phyloP scores from a whole-genome alignment of 2,329 filamentous ascomycete species.

The Pseudogymnoascus sp. region DNA sequence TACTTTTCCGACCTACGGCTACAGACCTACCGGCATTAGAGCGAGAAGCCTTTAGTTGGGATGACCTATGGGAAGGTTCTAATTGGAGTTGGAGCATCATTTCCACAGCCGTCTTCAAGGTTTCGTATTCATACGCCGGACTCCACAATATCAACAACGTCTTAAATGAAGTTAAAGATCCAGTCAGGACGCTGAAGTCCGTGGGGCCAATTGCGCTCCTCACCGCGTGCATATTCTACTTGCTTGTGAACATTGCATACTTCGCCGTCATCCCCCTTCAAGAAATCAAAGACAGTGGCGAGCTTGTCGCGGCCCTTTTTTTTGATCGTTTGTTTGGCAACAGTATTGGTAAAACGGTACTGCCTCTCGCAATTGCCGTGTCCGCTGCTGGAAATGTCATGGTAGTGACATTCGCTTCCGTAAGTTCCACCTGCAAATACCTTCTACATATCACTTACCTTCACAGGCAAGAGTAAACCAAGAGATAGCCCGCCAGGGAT shows the following conservation, averaged over 20 bases:
- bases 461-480: conserved; percentile 40
- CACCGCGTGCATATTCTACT: conserved; percentile 47
- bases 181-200: conserved; percentile 48
- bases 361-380: conserved; percentile 40
- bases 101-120: conserved; percentile 48
- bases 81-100: conserved; percentile 63
- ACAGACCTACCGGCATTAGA: neutral
- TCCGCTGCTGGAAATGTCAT: conserved; percentile 43
- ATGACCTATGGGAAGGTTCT: conserved; percentile 54
- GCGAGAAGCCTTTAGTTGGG: conserved; percentile 34
- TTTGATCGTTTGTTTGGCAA: conserved; percentile 48
- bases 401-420: conserved; percentile 46
- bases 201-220: conserved; percentile 47
- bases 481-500: conserved; percentile 41
- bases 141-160: conserved; percentile 49
- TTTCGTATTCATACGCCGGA: conserved; percentile 49
- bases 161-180: conserved; percentile 51
- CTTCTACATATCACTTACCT: conserved; percentile 16
- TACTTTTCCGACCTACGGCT: conserved; percentile 37
- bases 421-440: conserved; percentile 32
- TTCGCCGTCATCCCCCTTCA: conserved; percentile 50
- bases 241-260: conserved; percentile 54
- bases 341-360: conserved; percentile 34
- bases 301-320: conserved; percentile 49
- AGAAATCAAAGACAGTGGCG: conserved; percentile 47